Base-by-base conservation (phyloP, 345 rosid genomes). In the Populus pruinosa region DNA sequence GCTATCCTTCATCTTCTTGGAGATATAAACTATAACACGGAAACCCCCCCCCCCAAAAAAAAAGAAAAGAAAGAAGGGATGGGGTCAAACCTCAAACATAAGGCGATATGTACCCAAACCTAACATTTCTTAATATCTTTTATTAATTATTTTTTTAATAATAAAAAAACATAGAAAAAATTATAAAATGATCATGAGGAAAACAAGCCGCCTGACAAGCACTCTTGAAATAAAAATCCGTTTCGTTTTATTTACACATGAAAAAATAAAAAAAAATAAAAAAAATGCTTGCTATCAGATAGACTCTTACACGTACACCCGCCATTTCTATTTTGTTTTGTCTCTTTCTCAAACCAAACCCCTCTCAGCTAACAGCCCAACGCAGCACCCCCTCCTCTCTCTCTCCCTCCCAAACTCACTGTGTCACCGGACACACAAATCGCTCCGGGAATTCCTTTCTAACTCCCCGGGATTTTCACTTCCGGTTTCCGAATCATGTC, bases 261-360 rank as follows among this genome's bases (percentile, higher is more conserved):
- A 56, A 8, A n/a, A 56, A 10, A n/a, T 0, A n/a, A 56, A 21
- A 8, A 1, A 56, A 56, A 56, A 9, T n/a, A n/a, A 2, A 9
- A 9, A 56, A 9, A 59, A n/a, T 8, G 5, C 2, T 23, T 23
- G 14, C 6, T 29, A 59, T 59, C 63, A 59, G 13, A 10, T 13
- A 59, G 63, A 59, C 14, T 59, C 63, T 59, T 59, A 53, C 74
- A 35, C 50, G 70, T 1, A 50, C 63, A 59, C 80, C 80, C 80
- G 83, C 87, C 78, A 64, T 81, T 79, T 75, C 77, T 79, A 83
- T 76, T 71, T 73, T 75, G 74, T 76, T 77, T 78, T 78, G 79
- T 85, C 83, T 78, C 78, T 23, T 43, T 84, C 73, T 56, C 84
- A 70, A 83, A 78, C 36, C 79, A 70, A 75, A 76, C 74, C 55